A percentile compares a stretch with the other conserved stretches of the same genome.
Evolutionary conservation across 2,329 filamentous ascomycete genomes (phyloP).

Genomic region (Paracorniculantispora psalliotae): DNA sequence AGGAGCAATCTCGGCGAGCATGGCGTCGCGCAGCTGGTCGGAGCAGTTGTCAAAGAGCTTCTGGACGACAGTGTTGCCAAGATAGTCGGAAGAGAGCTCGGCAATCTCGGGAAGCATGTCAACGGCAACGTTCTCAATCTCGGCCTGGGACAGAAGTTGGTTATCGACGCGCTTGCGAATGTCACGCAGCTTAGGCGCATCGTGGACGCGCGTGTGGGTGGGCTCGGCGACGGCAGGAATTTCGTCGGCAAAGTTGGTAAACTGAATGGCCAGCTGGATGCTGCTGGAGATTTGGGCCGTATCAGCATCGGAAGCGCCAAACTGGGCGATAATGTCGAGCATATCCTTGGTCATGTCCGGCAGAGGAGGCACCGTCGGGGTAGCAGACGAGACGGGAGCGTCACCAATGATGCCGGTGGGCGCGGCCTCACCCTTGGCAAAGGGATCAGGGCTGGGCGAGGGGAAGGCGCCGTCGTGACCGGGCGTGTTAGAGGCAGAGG

Average conservation of each 20-base stretch:
- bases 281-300: conserved; percentile 64
- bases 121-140: conserved; percentile 87
- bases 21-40: conserved; percentile 81
- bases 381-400: conserved; percentile 33
- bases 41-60: conserved; percentile 97
- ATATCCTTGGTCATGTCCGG: conserved; percentile 79
- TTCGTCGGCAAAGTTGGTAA: conserved; percentile 67
- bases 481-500: conserved; percentile 82
- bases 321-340: conserved; percentile 76
- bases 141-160: conserved; percentile 74
- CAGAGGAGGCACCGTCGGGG: conserved; percentile 66
- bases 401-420: conserved; percentile 32
- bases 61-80: conserved; percentile 98
- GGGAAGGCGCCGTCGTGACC: conserved; percentile 83
- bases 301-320: conserved; percentile 81
- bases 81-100: conserved; percentile 89
- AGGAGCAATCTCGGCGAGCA: conserved; percentile 82
- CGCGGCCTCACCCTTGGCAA: conserved; percentile 49
- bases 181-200: conserved; percentile 89
- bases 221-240: conserved; percentile 88
- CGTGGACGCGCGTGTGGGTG: conserved; percentile 81
- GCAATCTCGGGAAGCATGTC: conserved; percentile 97
- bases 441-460: conserved; percentile 86
- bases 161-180: conserved; percentile 98
- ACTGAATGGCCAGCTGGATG: conserved; percentile 73